These are phyloP conservation scores for Podaxis rugospora DNA, from an alignment of 768 basidiomycete genomes.

Conservation along the genomic window DNA sequence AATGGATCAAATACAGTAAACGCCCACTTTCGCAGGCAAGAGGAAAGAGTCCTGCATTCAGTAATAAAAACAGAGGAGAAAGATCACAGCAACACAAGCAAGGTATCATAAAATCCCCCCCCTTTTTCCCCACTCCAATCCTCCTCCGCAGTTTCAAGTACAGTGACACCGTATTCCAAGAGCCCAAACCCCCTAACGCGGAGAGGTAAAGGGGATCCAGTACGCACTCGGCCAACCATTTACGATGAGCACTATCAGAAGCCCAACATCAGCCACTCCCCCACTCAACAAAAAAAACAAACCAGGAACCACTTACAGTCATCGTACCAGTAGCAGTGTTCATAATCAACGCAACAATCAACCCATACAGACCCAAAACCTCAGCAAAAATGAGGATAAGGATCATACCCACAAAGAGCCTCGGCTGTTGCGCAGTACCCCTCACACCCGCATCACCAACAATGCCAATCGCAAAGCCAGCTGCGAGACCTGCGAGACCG, in stretches of 20 bases:
- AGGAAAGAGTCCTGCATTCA: conserved; percentile 7
- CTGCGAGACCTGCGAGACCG: conserved; percentile 91
- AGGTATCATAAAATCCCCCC: conserved; percentile 1
- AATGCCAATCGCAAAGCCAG: conserved; percentile 97
- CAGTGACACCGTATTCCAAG: neutral
- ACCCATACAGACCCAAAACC: conserved; percentile 89
- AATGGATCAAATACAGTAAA: neutral
- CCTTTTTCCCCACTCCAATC: neutral
- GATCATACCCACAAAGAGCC: conserved; percentile 95
- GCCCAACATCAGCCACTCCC: neutral
- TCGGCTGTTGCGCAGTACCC: conserved; percentile 94
- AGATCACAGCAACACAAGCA: conserved; percentile 1
- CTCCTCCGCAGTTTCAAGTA: neutral
- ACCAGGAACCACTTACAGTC: conserved; percentile 20
- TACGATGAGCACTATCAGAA: conserved; percentile 6
- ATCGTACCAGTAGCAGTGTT: conserved; percentile 62
- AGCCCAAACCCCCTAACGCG: neutral
- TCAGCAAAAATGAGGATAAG: conserved; percentile 98
- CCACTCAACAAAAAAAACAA: neutral
- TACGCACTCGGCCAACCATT: neutral
- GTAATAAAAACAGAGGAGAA: conserved; percentile 3
- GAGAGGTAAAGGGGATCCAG: neutral
- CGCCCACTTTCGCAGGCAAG: neutral
- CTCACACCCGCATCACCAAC: conserved; percentile 99
- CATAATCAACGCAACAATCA: conserved; percentile 96